Conservation (phyloP, 2,329 filamentous ascomycete species). For the Trichoderma semiorbis region DNA sequence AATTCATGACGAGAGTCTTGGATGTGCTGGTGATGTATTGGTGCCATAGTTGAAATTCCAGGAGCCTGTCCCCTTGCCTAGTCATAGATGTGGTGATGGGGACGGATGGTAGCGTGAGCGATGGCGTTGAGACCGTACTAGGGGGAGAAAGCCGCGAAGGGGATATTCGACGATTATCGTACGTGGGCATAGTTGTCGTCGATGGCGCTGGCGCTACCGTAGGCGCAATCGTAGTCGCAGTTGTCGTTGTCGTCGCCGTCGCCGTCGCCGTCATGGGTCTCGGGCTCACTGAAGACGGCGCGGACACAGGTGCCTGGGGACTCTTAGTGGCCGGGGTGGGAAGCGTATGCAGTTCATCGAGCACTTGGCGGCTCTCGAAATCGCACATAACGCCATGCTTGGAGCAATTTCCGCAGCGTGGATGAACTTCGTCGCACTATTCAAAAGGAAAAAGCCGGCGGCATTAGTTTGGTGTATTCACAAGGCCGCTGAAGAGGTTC, state of each 20-base stretch:
- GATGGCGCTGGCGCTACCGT: not conserved
- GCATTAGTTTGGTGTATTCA: not conserved
- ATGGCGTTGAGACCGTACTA: slow-evolving; percentile 16
- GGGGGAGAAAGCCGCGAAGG: slow-evolving; percentile 10
- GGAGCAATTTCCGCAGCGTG: slow-evolving; percentile 61
- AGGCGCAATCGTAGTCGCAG: slow-evolving; percentile 19
- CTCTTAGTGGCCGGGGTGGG: slow-evolving; percentile 33
- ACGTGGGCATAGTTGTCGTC: not conserved
- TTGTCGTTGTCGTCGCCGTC: slow-evolving; percentile 23
- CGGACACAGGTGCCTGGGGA: not conserved
- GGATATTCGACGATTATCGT: slow-evolving; percentile 12
- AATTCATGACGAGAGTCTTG: slow-evolving; percentile 55
- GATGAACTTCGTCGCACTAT: slow-evolving; percentile 64
- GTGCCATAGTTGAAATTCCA: slow-evolving; percentile 62
- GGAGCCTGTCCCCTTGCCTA: slow-evolving; percentile 43
- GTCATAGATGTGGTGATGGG: slow-evolving; percentile 31
- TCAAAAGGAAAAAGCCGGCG: not conserved
- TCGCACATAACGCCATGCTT: slow-evolving; percentile 66
- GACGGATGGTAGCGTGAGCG: slow-evolving; percentile 24
- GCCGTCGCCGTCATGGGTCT: slow-evolving; percentile 24
- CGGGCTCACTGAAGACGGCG: slow-evolving; percentile 14
- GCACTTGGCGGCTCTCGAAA: slow-evolving; percentile 53
- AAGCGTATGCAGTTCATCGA: slow-evolving; percentile 42
- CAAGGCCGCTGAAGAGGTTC: not conserved
- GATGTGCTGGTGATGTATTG: slow-evolving; percentile 60